phyloP scores from a whole-genome alignment of 1,139 yeast genomes.

The Hyphopichia buzzinii region DNA sequence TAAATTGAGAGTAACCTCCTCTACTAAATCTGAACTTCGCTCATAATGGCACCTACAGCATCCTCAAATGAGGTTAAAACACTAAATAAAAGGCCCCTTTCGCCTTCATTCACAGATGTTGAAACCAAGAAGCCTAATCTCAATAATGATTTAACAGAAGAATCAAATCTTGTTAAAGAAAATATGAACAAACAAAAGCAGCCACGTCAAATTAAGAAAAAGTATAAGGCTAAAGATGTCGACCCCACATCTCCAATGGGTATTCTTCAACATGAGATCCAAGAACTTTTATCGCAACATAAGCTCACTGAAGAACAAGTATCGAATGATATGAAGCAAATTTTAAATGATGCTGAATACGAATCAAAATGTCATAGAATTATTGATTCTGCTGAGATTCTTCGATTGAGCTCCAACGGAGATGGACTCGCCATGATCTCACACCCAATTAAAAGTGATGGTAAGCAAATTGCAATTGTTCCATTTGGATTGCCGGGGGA shows the following conservation, averaged over 20 bases:
- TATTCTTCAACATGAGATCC: constrained; percentile 71
- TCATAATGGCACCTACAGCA: constrained; percentile 4
- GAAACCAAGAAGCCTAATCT: constrained; percentile 6
- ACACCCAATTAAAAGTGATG: constrained; percentile 49
- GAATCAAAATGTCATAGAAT: constrained; percentile 57
- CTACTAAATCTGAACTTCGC: too few species aligned
- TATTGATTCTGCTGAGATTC: constrained; percentile 56
- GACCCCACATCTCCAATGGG: constrained; percentile 86
- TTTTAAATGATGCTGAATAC: constrained; percentile 58
- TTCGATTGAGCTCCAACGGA: constrained; percentile 70
- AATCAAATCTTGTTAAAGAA: background rate
- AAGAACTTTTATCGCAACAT: constrained; percentile 48
- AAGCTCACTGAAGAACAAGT: constrained; percentile 47
- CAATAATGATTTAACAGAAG: constrained; percentile 12
- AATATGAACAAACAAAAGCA: constrained; percentile 26
- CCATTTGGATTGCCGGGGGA: constrained; percentile 94
- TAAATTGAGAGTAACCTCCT: too few species aligned
- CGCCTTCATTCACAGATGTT: constrained; percentile 6
- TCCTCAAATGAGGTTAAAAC: constrained; percentile 3
- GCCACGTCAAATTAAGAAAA: constrained; percentile 25
- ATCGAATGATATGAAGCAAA: constrained; percentile 59
- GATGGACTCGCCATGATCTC: constrained; percentile 67
- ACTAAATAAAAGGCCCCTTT: constrained; percentile 12
- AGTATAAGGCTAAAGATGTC: constrained; percentile 56
- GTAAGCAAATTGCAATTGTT: constrained; percentile 52